Conservation (phyloP, 768 basidiomycete genomes). For the Thelephora aurantiotincta region DNA sequence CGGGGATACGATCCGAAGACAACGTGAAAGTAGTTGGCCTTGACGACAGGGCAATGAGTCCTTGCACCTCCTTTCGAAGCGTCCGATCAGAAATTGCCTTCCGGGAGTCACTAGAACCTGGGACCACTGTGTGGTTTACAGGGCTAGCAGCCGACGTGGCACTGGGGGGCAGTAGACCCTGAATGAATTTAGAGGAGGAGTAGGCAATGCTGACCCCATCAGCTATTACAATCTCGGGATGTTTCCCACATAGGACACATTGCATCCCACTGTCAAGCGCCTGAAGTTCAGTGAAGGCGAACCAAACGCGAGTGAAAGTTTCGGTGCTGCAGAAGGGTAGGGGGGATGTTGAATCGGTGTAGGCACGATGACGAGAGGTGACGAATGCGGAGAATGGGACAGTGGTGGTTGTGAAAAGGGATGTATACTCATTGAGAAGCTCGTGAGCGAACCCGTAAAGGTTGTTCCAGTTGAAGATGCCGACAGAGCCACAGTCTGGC, state of each 20-base stretch:
- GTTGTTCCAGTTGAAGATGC: slow-evolving; percentile 11
- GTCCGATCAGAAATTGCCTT: not conserved
- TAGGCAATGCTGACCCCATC: slow-evolving; percentile 8
- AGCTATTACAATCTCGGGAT: slow-evolving; percentile 6
- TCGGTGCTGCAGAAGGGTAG: slow-evolving; percentile 6
- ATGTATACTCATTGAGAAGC: slow-evolving; percentile 10
- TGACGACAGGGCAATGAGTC: not conserved
- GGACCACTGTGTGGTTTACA: not conserved
- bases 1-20: not conserved
- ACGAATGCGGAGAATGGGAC: slow-evolving; percentile 10
- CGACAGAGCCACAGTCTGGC: slow-evolving; percentile 4
- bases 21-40: not conserved
- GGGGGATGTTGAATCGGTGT: slow-evolving; percentile 1
- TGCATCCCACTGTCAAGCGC: slow-evolving; percentile 3
- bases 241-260: slow-evolving; percentile 7
- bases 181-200: not conserved
- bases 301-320: slow-evolving; percentile 9
- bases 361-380: slow-evolving; percentile 2
- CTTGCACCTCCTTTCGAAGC: not conserved
- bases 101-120: not conserved
- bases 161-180: not conserved
- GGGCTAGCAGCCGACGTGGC: not conserved
- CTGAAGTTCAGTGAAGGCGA: slow-evolving; percentile 7
- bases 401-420: slow-evolving; percentile 6
- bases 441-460: slow-evolving; percentile 9